Percentiles rank a stretch among this genome's conserved stretches.
phyloP scores from a whole-genome alignment of 2,329 filamentous ascomycete genomes.

The Fusarium humuli region DNA sequence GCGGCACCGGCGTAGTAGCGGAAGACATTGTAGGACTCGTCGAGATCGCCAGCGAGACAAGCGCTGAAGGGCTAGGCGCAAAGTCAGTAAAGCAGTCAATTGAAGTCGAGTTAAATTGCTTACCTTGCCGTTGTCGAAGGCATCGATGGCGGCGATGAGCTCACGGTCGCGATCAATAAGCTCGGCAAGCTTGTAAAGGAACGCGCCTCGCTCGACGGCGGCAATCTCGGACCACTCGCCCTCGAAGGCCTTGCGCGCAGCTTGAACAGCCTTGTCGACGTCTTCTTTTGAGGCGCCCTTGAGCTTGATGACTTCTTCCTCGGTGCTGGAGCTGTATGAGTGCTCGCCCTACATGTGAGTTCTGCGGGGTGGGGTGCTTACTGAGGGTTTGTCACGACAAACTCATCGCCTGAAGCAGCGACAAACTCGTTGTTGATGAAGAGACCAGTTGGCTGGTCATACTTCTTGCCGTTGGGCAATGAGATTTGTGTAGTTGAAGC shows the following conservation, averaged over 20 bases:
- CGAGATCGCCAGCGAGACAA: slow-evolving; percentile 69
- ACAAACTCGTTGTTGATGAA: slow-evolving; percentile 48
- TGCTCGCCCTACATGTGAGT: no score
- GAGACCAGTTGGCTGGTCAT: slow-evolving; percentile 54
- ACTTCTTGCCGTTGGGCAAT: slow-evolving; percentile 47
- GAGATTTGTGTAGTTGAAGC: slow-evolving; percentile 34
- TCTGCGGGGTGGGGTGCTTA: background rate
- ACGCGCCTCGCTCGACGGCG: slow-evolving; percentile 36
- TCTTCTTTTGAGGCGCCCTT: slow-evolving; percentile 39
- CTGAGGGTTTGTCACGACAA: slow-evolving; percentile 38
- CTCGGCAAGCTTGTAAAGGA: slow-evolving; percentile 41
- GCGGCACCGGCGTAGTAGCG: slow-evolving; percentile 78
- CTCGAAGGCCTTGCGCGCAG: slow-evolving; percentile 42
- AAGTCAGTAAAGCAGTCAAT: background rate
- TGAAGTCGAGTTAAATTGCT: no score
- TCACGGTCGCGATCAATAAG: slow-evolving; percentile 42
- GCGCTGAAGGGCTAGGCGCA: slow-evolving; percentile 31
- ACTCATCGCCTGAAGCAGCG: slow-evolving; percentile 39
- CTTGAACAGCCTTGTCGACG: slow-evolving; percentile 38
- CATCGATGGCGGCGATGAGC: slow-evolving; percentile 43
- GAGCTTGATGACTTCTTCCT: slow-evolving; percentile 39
- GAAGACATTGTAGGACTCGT: slow-evolving; percentile 54
- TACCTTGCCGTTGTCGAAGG: slow-evolving; percentile 44
- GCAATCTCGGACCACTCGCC: slow-evolving; percentile 43
- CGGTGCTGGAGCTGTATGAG: slow-evolving; percentile 22